Conservation (phyloP, 2,329 filamentous ascomycete species). For the Leptographium galeiforme region DNA sequence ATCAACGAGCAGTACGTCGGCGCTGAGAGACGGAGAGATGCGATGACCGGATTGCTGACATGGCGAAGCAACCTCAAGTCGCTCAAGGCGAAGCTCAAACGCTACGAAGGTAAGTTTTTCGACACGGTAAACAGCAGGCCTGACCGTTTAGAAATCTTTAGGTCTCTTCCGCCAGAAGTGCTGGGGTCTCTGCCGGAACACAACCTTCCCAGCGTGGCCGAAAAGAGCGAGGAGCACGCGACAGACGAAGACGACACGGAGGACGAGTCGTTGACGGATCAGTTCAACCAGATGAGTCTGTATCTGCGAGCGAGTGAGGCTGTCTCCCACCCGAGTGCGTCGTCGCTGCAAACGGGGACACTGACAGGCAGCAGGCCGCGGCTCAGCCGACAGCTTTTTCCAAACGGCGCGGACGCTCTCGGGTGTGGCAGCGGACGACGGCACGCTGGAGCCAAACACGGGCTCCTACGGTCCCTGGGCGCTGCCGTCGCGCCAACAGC, state of each 20-base stretch:
- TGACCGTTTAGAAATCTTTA: slow-evolving; percentile 4
- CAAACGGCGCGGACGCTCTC: slow-evolving; percentile 22
- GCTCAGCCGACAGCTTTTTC: slow-evolving; percentile 24
- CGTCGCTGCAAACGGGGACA: background rate
- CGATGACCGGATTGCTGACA: background rate
- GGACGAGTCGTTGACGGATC: slow-evolving; percentile 3
- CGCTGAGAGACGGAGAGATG: background rate
- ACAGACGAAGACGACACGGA: background rate
- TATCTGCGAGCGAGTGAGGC: background rate
- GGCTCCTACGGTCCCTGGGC: slow-evolving; percentile 22
- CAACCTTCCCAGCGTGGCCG: background rate
- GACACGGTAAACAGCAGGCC: background rate
- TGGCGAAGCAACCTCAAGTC: slow-evolving; percentile 4
- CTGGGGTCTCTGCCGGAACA: background rate
- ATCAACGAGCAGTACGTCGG: slow-evolving; percentile 10
- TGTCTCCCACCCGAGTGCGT: background rate
- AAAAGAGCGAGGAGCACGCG: background rate
- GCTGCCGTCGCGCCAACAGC: slow-evolving; percentile 18
- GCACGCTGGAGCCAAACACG: slow-evolving; percentile 17
- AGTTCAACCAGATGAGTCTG: slow-evolving; percentile 6
- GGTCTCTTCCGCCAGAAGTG: background rate
- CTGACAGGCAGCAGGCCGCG: slow-evolving; percentile 20
- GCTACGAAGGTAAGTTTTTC: slow-evolving; percentile 6
- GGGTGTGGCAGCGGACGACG: slow-evolving; percentile 15
- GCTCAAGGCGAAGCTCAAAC: slow-evolving; percentile 6